phyloP scores from a whole-genome alignment of 371 early-diverging fungal species.

The Amoeboaphelidium protococcarum region DNA sequence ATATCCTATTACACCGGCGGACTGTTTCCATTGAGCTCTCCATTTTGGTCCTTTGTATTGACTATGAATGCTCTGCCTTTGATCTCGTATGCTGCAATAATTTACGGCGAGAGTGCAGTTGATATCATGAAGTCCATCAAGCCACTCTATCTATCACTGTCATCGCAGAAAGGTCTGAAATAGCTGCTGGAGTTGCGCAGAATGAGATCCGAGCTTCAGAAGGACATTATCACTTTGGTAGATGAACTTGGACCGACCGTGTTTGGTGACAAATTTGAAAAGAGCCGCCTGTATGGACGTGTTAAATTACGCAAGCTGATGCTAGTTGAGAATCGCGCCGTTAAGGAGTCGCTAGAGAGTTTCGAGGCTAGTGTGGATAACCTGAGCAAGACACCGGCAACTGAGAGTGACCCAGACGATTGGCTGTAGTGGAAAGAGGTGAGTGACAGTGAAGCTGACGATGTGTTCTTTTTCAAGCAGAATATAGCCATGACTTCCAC shows the following conservation, averaged over 20 bases:
- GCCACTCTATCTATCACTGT: conserved; percentile 52
- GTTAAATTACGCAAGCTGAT: too few species aligned
- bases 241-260: conserved; percentile 63
- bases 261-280: conserved; percentile 42
- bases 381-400: too few species aligned
- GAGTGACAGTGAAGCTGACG: too few species aligned
- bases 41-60: conserved; percentile 18
- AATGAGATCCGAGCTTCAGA: conserved; percentile 38
- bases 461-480: too few species aligned
- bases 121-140: conserved; percentile 60
- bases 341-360: too few species aligned
- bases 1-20: conserved; percentile 6
- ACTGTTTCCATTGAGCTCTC: conserved; percentile 7
- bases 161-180: conserved; percentile 25
- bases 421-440: too few species aligned
- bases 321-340: too few species aligned
- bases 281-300: too few species aligned
- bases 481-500: too few species aligned
- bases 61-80: conserved; percentile 20
- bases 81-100: conserved; percentile 48
- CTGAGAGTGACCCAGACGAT: too few species aligned
- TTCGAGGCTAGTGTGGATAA: too few species aligned
- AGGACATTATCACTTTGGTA: conserved; percentile 44
- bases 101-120: conserved; percentile 61
- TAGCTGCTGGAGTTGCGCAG: conserved; percentile 20